Base-by-base conservation (phyloP, 345 rosid genomes). In the Ceriops tagal region DNA sequence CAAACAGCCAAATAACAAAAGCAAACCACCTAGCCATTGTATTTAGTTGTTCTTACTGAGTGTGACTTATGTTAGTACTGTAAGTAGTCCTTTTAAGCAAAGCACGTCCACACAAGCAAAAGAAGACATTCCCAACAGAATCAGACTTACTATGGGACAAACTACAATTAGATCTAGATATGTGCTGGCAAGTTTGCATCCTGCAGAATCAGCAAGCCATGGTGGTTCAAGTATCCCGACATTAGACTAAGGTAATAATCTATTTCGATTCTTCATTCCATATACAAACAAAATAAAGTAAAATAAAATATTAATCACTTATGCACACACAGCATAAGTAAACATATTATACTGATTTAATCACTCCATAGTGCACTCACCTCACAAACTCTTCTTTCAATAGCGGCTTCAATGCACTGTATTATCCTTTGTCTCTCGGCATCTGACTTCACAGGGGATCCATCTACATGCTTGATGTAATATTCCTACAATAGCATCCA, bases 381-480 rank as follows among this genome's bases (percentile, higher is more conserved):
- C 91, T 90, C 96, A 59, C 96, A 95, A 5, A 88, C 96, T 83
- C 99, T 81, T 79, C 99, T 87, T 74, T 88, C 84, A 67, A 95
- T 87, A 46, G 97, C 99, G 43, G 99, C 99, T 83, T 89, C 92
- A 46, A 95, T 91, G 74, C 99, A 95, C 57, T 90, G 92, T 63
- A 84, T 87, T 56, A 95, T 85, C 65, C 96, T 84, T 68, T 87
- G 84, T 77, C 84, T 87, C 82, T 92, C 97, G 0, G 91, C 90
- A 64, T 89, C 96, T 13, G 88, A 88, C 66, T 87, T 91, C 55
- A 95, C 86, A 64, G 99, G 92, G 59, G 91, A 90, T 65, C 99
- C 97, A 72, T 95, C 99, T 34, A 84, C 60, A 79, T 95, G 97
- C 77, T 93, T 83, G 78, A 95, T 81, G 61, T 82, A 95, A 70